Percentiles rank a stretch among this genome's conserved stretches.
Evolutionary conservation across 2,329 filamentous ascomycete genomes (phyloP).

Genomic region (Colletotrichum sp.): DNA sequence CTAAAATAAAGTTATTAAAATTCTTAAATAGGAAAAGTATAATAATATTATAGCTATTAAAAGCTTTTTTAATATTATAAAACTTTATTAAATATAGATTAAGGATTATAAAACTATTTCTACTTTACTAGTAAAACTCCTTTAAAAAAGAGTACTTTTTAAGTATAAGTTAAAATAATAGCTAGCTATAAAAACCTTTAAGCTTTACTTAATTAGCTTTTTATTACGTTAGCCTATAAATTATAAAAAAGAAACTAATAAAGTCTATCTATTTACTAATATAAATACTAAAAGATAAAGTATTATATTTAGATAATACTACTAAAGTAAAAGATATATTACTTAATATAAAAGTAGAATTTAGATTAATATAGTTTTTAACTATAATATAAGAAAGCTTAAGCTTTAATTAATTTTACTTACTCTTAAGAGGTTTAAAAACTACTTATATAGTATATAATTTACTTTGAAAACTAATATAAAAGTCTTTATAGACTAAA

Average conservation of each 20-base stretch:
- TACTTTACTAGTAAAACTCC: neutral
- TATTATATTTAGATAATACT: neutral
- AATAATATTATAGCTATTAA: too few species aligned
- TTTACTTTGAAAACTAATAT: neutral
- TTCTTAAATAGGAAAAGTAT: too few species aligned
- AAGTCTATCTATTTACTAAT: neutral
- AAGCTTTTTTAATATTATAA: too few species aligned
- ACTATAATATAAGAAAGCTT: neutral
- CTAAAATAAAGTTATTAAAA: too few species aligned
- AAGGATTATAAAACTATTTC: neutral
- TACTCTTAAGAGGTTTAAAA: neutral
- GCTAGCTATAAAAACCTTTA: neutral
- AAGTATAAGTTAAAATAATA: neutral
- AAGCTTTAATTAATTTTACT: neutral
- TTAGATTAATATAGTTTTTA: neutral
- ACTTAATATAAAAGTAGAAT: neutral
- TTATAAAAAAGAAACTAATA: neutral
- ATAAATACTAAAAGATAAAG: neutral
- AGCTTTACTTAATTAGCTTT: neutral
- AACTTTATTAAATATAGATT: neutral
- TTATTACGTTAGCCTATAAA: neutral
- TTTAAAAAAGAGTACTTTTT: neutral
- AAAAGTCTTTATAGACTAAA: neutral
- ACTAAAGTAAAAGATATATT: neutral
- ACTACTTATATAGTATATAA: neutral